phyloP scores from a whole-genome alignment of 1,139 yeast species.

The Candida glucosophila region DNA sequence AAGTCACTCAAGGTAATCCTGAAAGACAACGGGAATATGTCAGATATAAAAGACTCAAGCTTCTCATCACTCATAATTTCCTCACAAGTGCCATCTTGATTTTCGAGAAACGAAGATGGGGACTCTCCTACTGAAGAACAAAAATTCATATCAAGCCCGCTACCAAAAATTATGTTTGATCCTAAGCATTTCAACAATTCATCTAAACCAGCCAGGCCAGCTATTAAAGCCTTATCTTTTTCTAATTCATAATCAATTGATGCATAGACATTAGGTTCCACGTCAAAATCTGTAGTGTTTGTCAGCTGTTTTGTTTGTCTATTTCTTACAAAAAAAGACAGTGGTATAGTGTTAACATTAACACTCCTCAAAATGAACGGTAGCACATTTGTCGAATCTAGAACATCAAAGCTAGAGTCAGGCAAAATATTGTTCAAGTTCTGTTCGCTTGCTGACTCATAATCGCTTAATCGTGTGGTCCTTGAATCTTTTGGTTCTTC shows the following conservation, averaged over 20 bases:
- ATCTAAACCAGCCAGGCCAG: conserved; percentile 19
- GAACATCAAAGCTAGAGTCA: too few species aligned
- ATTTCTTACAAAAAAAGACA: conserved; percentile 33
- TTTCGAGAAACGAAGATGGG: conserved; percentile 8
- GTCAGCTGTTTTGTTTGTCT: conserved; percentile 1
- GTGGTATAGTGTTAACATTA: conserved; percentile 53
- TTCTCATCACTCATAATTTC: conserved; percentile 1
- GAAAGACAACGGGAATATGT: conserved; percentile 27
- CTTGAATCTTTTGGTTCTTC: not conserved
- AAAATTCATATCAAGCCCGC: conserved; percentile 14
- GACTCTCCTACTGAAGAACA: conserved; percentile 8
- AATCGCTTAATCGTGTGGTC: conserved; percentile 8
- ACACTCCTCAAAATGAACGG: conserved; percentile 59
- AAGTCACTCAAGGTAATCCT: conserved; percentile 25
- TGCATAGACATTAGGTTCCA: conserved; percentile 28
- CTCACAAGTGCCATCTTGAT: too few species aligned
- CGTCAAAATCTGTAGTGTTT: conserved; percentile 18
- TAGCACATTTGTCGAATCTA: conserved; percentile 44
- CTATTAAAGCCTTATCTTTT: conserved; percentile 23
- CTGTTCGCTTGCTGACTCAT: conserved; percentile 5
- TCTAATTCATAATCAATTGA: conserved; percentile 23
- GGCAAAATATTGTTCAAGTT: conserved; percentile 6
- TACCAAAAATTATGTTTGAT: conserved; percentile 29
- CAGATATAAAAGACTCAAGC: conserved; percentile 13
- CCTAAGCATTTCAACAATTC: conserved; percentile 26